Base-by-base conservation (phyloP, 106 monocot genomes). In the Dendrobium huoshanense region DNA sequence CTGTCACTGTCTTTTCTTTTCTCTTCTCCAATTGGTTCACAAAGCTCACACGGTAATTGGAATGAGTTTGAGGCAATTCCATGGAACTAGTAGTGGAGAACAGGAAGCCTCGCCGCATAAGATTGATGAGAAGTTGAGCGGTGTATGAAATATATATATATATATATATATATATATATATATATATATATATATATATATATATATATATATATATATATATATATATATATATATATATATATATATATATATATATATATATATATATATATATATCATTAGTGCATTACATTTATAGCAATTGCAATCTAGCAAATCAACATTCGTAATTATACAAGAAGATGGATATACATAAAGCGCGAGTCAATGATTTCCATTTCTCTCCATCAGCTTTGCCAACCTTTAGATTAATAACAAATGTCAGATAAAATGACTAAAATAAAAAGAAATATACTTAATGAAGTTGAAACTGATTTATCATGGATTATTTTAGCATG, bases 81-180 rank as follows among this genome's bases (percentile, higher is more conserved):
- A 93, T 77, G 16, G 89, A 88, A 76, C 85, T 87, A 31, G 93
- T 96, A 47, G 93, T 90, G n/a, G 91, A 83, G 78, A 93, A 88
- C 41, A 80, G 87, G 81, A 88, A 85, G 68, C 95, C 88, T 8
- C 37, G 75, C 64, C 16, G 54, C 91, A 92, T 92, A 15, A 92
- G 78, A 17, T 48, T 76, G 20, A 82, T 37, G 22, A 92, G 84
- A 9, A 92, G 87, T 47, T 81, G 79, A 10, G 91, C 89, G 27
- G 92, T 89, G 78, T n/a, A n/a, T n/a, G n/a, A n/a, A n/a, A 31
- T 31, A 31, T 31, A 31, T 31, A 31, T 31, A 31, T 31, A 31
- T 31, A 31, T 37, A 37, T 37, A 37, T 37, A 37, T 37, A 37
- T 37, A 31, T 31, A 31, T 31, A 31, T 31, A 31, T 31, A 31